phyloP scores from a whole-genome alignment of 2,329 filamentous ascomycete species.

The Boeremia lycopersici region DNA sequence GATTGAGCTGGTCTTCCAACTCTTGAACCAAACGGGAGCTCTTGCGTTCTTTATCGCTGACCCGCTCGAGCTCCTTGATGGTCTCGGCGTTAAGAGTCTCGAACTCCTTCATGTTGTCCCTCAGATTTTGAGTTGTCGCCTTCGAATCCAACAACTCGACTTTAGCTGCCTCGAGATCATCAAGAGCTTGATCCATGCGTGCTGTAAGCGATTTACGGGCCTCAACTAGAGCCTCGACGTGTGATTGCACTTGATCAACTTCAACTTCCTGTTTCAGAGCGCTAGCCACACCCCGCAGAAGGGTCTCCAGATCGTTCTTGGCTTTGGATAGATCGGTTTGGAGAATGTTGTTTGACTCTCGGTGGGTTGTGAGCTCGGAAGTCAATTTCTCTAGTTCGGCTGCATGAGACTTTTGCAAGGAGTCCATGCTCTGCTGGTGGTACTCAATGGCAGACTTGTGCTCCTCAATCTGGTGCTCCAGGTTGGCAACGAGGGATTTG shows the following conservation, averaged over 20 bases:
- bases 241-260: conserved; percentile 48
- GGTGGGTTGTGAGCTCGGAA: conserved; percentile 40
- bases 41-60: conserved; percentile 77
- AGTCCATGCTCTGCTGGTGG: conserved; percentile 60
- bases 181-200: conserved; percentile 51
- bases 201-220: conserved; percentile 53
- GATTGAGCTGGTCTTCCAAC: conserved; percentile 93
- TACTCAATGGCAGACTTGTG: conserved; percentile 62
- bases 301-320: conserved; percentile 63
- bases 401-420: conserved; percentile 60
- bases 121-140: conserved; percentile 48
- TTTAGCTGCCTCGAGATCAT: conserved; percentile 50
- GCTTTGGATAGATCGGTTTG: conserved; percentile 66
- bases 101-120: conserved; percentile 53
- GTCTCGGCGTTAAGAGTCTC: conserved; percentile 60
- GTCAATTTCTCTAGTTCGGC: conserved; percentile 59
- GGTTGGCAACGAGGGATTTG: conserved; percentile 58
- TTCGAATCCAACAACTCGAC: conserved; percentile 51
- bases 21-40: conserved; percentile 92
- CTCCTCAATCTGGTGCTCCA: conserved; percentile 62
- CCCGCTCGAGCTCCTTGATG: conserved; percentile 62
- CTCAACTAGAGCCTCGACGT: conserved; percentile 52
- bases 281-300: conserved; percentile 67
- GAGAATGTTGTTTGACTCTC: conserved; percentile 42
- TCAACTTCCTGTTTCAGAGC: conserved; percentile 68